Evolutionary conservation across 2,329 filamentous ascomycete genomes (phyloP).

Genomic region (Penicillium verrucosum): DNA sequence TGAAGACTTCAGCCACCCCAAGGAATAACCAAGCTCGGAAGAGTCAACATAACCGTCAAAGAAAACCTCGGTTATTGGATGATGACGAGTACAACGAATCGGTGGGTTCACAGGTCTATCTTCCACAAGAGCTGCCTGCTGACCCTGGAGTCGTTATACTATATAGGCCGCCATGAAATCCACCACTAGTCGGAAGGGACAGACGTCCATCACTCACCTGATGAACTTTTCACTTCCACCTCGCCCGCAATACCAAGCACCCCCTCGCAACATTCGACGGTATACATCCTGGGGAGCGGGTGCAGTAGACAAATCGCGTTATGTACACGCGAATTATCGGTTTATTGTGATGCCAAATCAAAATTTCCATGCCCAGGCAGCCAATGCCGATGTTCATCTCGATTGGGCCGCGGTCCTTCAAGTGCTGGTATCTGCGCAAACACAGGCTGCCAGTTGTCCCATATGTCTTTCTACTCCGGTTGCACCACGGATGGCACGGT

Average conservation of each 20-base stretch:
- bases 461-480: conserved; percentile 93
- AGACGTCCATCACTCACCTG: conserved; percentile 94
- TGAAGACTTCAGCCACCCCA: conserved; percentile 37
- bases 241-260: conserved; percentile 58
- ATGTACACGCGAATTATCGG: conserved; percentile 93
- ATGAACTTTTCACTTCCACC: conserved; percentile 86
- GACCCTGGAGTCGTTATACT: conserved; percentile 12
- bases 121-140: conserved; percentile 12
- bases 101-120: conserved; percentile 48
- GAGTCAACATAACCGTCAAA: conserved; percentile 81
- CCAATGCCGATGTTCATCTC: conserved; percentile 82
- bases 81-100: conserved; percentile 85
- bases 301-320: conserved; percentile 83
- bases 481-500: conserved; percentile 93
- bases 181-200: conserved; percentile 72
- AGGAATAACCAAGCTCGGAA: conserved; percentile 73
- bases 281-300: conserved; percentile 80
- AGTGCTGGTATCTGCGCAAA: conserved; percentile 83
- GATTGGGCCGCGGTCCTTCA: conserved; percentile 91
- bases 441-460: conserved; percentile 83
- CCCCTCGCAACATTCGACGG: conserved; percentile 62
- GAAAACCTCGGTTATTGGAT: conserved; percentile 68
- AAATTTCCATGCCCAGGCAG: conserved; percentile 74
- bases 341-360: conserved; percentile 86
- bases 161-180: conserved; percentile 60